Base-by-base conservation (phyloP, 495 filamentous ascomycete genomes). In the Neurospora sp. region DNA sequence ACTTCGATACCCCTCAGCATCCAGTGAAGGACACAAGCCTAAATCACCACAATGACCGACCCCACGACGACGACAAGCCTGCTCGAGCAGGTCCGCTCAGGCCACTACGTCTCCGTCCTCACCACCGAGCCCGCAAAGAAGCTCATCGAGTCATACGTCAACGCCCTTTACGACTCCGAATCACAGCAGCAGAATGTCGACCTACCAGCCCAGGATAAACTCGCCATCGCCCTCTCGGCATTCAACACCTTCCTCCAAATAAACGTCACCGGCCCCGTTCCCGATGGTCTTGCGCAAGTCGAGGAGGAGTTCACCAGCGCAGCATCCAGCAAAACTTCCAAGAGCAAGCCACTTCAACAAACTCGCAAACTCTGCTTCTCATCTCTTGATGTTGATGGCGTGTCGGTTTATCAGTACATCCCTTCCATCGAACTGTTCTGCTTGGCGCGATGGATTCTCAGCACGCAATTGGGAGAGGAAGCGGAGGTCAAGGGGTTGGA, bases 241-340 rank as follows among this genome's bases (percentile, higher is more conserved):
- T 84, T 98, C 27, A 87, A 92, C 77, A 88, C 89, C n/a, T 98
- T 98, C 80, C 80, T 98, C 27, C 96, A 98, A 76, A 90, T 90
- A 1, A 98, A 93, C 80, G 92, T 98, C 70, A 98, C 96, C 16
- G 96, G 96, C 0, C 96, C 94, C 0, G 83, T 94, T n/a, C 81
- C 95, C 23, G 89, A 90, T 8, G 74, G 77, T 27, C 70, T 80
- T 10, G 69, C 80, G 0, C 38, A 73, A 0, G 62, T 79, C 9
- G 79, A 85, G 46, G 48, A 69, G 4, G 71, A 78, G 6, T 83
- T 86, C 48, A 14, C 73, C 2, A 72, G 46, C 3, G 74, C 75
- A 16, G 46, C 70, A n/a, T 75, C 80, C n/a, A 48, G 39, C 6
- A 73, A 78, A 69, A 39, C 59, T n/a, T 40, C 14, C 0, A 35